A percentile compares a stretch with the other conserved stretches of the same genome.
phyloP scores from a whole-genome alignment of 2,329 filamentous ascomycete genomes.

The Stemphylium beticola region DNA sequence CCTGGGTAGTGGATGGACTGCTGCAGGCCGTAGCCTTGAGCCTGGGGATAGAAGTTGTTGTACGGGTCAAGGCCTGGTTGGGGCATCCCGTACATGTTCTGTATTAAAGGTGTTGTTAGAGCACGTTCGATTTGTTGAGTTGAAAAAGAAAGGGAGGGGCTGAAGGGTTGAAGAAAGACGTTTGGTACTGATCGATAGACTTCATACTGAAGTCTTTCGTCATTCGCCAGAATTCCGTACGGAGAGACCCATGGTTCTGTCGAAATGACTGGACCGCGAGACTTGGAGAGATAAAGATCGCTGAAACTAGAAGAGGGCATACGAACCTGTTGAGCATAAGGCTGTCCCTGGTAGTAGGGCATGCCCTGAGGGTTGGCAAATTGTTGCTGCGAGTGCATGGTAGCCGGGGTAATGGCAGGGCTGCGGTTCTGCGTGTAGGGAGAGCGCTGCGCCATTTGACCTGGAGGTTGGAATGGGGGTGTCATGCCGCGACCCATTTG shows the following conservation, averaged over 20 bases:
- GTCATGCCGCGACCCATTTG: slow-evolving; percentile 60
- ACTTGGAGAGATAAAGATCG: slow-evolving; percentile 21
- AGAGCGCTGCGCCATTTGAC: slow-evolving; percentile 63
- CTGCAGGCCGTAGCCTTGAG: slow-evolving; percentile 57
- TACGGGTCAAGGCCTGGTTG: slow-evolving; percentile 54
- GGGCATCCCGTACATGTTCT: slow-evolving; percentile 67
- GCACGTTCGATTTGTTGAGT: slow-evolving; percentile 73
- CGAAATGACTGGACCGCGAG: slow-evolving; percentile 27
- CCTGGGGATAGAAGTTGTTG: slow-evolving; percentile 54
- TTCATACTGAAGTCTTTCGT: slow-evolving; percentile 17
- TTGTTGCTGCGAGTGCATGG: slow-evolving; percentile 69
- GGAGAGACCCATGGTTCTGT: slow-evolving; percentile 21
- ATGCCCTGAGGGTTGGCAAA: slow-evolving; percentile 62
- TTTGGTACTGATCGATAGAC: slow-evolving; percentile 25
- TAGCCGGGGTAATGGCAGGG: slow-evolving; percentile 64
- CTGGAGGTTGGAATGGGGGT: slow-evolving; percentile 57
- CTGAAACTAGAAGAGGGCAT: slow-evolving; percentile 53
- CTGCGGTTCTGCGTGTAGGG: slow-evolving; percentile 63
- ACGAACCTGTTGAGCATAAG: slow-evolving; percentile 67
- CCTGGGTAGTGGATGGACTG: slow-evolving; percentile 54
- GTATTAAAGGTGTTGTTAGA: slow-evolving; percentile 70
- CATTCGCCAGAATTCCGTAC: slow-evolving; percentile 18
- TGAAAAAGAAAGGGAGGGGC: slow-evolving; percentile 67
- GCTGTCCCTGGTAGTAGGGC: slow-evolving; percentile 66
- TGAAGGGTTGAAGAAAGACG: neutral